Conservation (phyloP, 805 yeast species). For the Maudiozyma turicensis region DNA sequence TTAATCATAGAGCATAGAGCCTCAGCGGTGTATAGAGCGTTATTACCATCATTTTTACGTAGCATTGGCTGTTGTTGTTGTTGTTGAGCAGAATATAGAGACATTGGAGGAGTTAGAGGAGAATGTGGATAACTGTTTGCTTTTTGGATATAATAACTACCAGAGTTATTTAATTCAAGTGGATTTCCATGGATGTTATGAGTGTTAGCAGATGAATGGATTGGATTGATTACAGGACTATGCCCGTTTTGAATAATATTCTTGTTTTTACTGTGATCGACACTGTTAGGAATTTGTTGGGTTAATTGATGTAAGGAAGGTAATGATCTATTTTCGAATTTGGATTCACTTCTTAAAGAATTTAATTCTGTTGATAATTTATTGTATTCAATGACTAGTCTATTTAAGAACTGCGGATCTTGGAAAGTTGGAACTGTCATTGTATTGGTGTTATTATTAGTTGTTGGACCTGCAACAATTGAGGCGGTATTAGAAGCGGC, state of each 20-base stretch:
- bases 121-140: not conserved
- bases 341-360: not conserved
- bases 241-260: not conserved
- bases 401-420: not conserved
- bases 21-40: not conserved
- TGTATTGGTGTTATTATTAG: not conserved
- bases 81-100: not conserved
- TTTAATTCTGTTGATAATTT: not conserved
- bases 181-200: not conserved
- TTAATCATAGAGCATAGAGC: not conserved
- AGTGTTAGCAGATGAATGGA: not conserved
- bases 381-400: not conserved
- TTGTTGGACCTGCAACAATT: not conserved
- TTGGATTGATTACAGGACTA: not conserved
- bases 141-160: not conserved
- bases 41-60: slow-evolving; percentile 1
- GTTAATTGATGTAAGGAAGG: not conserved
- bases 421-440: not conserved
- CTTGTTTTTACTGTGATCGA: not conserved
- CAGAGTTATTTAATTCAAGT: not conserved
- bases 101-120: not conserved
- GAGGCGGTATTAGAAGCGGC: not conserved
- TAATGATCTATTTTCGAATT: not conserved
- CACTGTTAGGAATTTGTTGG: not conserved
- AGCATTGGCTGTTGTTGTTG: slow-evolving; percentile 3